Conservation (phyloP, 192 early-diverging fungal genomes). For the Gorgonomyces haynaldii region DNA sequence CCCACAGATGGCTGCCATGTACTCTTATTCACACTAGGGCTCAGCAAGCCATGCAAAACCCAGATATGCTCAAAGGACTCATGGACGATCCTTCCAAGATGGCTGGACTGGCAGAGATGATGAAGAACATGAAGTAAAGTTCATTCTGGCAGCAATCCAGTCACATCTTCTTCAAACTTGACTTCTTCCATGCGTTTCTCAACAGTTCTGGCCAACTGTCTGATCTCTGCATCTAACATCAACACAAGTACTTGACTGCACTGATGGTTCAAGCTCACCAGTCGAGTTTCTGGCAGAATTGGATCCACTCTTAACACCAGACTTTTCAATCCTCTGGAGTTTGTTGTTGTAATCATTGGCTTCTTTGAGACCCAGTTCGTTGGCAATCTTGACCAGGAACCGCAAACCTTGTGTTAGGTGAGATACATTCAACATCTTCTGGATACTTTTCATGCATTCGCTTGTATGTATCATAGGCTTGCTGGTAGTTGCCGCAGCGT, state of each 20-base stretch:
- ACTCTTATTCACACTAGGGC: no score
- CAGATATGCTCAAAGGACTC: no score
- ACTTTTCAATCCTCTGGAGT: conserved; percentile 31
- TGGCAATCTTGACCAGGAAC: conserved; percentile 47
- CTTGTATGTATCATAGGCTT: conserved; percentile 44
- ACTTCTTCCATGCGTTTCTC: no score
- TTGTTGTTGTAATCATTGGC: conserved; percentile 39
- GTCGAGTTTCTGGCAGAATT: no score
- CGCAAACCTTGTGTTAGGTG: conserved; percentile 26
- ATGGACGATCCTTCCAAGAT: no score
- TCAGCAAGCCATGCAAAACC: no score
- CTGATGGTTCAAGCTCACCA: no score
- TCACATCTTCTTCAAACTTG: conserved; percentile 1
- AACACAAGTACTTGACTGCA: no score
- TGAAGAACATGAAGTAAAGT: background rate
- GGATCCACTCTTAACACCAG: background rate
- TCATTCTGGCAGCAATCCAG: conserved; percentile 1
- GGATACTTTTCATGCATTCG: conserved; percentile 41
- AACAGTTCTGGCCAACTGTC: no score
- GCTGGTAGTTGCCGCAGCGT: conserved; percentile 42
- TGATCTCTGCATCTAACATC: no score
- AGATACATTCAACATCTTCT: conserved; percentile 41
- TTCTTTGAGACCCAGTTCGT: conserved; percentile 49
- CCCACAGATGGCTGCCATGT: no score
- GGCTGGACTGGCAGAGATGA: no score